Base-by-base conservation (phyloP, 129 eudicot genomes). In the Oenanthe sinensis region DNA sequence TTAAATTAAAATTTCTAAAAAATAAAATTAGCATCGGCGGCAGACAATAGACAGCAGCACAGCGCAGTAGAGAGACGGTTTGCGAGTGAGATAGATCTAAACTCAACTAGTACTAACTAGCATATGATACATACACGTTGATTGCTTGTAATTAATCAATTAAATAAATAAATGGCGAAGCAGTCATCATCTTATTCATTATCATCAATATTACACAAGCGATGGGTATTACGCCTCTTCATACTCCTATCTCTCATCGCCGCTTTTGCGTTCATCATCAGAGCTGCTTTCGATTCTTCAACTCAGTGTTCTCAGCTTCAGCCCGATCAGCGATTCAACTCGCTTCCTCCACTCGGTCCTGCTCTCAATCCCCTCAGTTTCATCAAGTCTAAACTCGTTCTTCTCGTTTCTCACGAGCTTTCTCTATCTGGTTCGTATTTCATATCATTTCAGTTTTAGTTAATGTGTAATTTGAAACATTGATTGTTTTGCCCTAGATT, bases 381-480 rank as follows among this genome's bases (percentile, higher is more conserved):
- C 83, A 90, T 96, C 97, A 96, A 92, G 85, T 92, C 97, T 16
- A 96, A 90, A 87, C 91, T 89, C 42, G 97, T 96, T 28, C 91
- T 96, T 42, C 84, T 96, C 22, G 99, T 96, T n/a, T 96, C 99
- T 0, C 99, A 96, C 81, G 99, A 92, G 78, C 94, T 96, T 2
- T 96, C 99, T 39, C 97, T 96, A 81, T 92, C 99, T 73, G 97
- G 99, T 96, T 87, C 39, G 17, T 36, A 10, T 40, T 16, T 4
- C 4, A 14, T 60, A 2, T 17, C 16, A 7, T 58, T n/a, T 30
- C 3, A 6, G 0, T 63, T 19, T 4, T 52, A 71, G 2, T 37
- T 37, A 33, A 33, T 33, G 36, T 33, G 36, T 33, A 16, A 0
- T 63, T 60, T 5, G 0, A 10, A 5, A 17, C 1, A 19, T 52